These are phyloP conservation scores for Euryodendron excelsum DNA, from an alignment of 148 eudicot species.

Conservation along the genomic window DNA sequence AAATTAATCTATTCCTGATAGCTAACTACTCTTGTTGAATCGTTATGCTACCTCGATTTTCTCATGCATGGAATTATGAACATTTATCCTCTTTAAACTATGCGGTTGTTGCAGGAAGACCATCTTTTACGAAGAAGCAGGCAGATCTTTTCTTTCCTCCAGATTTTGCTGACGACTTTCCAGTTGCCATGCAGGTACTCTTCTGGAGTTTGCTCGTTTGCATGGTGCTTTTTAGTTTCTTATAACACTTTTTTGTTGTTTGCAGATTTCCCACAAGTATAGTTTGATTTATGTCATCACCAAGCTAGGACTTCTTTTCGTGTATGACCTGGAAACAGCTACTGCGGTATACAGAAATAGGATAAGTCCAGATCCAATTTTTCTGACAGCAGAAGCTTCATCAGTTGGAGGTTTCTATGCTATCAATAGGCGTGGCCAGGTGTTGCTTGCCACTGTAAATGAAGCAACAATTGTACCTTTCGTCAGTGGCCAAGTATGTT, in stretches of 20 bases:
- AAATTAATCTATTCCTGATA: not conserved
- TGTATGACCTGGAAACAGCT: conserved; percentile 93
- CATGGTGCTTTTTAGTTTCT: not conserved
- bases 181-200: conserved; percentile 95
- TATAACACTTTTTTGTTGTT: not conserved
- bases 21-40: not conserved
- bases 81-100: not conserved
- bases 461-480: conserved; percentile 90
- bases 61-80: conserved; percentile 10
- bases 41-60: not conserved
- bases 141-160: conserved; percentile 99
- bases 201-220: not conserved
- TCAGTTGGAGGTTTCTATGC: conserved; percentile 96
- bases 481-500: conserved; percentile 89
- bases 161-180: conserved; percentile 96
- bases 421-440: conserved; percentile 88
- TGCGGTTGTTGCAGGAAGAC: conserved; percentile 56
- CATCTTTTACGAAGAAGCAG: conserved; percentile 86
- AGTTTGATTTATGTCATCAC: conserved; percentile 88
- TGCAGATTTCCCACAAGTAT: conserved; percentile 89
- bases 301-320: conserved; percentile 94
- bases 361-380: conserved; percentile 98
- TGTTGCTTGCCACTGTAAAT: conserved; percentile 89
- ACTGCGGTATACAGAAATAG: conserved; percentile 92
- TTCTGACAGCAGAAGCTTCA: conserved; percentile 88